Evolutionary conservation across 257 asterid species (phyloP).

Genomic region (Capsicum baccatum): DNA sequence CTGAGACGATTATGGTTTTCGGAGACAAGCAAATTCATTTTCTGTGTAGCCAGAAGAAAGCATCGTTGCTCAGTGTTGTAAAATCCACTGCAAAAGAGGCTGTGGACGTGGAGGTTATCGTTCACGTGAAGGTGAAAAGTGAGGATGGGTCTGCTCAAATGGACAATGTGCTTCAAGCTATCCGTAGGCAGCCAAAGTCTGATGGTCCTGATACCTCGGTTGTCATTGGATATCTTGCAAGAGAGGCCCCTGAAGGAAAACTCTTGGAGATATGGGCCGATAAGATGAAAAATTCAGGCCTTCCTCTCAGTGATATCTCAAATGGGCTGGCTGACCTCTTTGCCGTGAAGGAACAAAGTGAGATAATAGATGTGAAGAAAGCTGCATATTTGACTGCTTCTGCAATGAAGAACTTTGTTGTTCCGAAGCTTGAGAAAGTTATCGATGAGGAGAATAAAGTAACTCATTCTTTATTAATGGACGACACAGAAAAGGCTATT

Average conservation of each 20-base stretch:
- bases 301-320: constrained; percentile 36
- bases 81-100: constrained; percentile 35
- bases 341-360: constrained; percentile 39
- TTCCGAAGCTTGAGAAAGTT: constrained; percentile 42
- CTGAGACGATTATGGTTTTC: constrained; percentile 42
- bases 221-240: constrained; percentile 37
- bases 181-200: constrained; percentile 27
- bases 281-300: constrained; percentile 30
- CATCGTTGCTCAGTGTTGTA: constrained; percentile 34
- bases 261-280: constrained; percentile 37
- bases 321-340: constrained; percentile 38
- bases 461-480: constrained; percentile 42
- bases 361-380: constrained; percentile 39
- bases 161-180: constrained; percentile 32
- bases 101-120: constrained; percentile 31
- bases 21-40: constrained; percentile 38
- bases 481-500: constrained; percentile 43
- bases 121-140: constrained; percentile 39
- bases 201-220: constrained; percentile 28
- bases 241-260: constrained; percentile 42
- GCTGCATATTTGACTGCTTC: constrained; percentile 43
- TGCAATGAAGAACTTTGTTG: constrained; percentile 42
- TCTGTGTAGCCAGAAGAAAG: constrained; percentile 44
- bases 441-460: constrained; percentile 43
- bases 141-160: constrained; percentile 37